Evolutionary conservation across 495 filamentous ascomycete genomes (phyloP), one percentile per base, ranked within the genome.

Genomic region (Hypoxylon intermedium): DNA sequence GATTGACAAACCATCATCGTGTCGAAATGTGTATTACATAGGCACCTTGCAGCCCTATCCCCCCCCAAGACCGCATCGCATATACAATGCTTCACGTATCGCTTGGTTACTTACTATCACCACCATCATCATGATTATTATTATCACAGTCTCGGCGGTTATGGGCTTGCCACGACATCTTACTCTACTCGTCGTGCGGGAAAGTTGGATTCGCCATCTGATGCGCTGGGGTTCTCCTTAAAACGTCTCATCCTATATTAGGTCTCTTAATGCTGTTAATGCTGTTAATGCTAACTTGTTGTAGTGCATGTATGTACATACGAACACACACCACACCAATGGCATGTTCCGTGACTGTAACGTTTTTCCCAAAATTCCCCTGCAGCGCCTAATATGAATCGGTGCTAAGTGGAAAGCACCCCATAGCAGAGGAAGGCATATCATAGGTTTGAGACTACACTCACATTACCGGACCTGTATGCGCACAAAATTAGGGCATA

Each of bases 41-140:
- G 42, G 60, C 60, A 58, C 60, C 60, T 63, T 36, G 60, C 60
- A 64, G 60, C 60, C 60, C 60, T 64, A 64, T 59, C 46, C 50
- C 56, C 40, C 40, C 36, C 50, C 43, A 13, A 13, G 15, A 36
- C 42, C 44, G 44, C 36, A 53, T 58, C 47, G 41, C 48, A 58
- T 53, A 38, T 44, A 19, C 28, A 43, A 41, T 33, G 20, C 45
- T 53, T 3, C 34, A 41, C 24, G 53, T 51, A 40, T 37, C 37
- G 28, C 46, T 19, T 48, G 18, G 45, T 58, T 15, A 58, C 58
- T 56, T 65, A 53, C 51, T 46, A 52, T 60, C 55, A 37, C 44
- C 26, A 48, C 30, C 46, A 46, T 46, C n/a, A 31, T 16, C 41
- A 36, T 26, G 4, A 26, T 7, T 7, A 7, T 26, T 11, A 12